These are phyloP conservation scores for Penicillium subrubescens DNA, from an alignment of 495 filamentous ascomycete species.

Conservation along the genomic window DNA sequence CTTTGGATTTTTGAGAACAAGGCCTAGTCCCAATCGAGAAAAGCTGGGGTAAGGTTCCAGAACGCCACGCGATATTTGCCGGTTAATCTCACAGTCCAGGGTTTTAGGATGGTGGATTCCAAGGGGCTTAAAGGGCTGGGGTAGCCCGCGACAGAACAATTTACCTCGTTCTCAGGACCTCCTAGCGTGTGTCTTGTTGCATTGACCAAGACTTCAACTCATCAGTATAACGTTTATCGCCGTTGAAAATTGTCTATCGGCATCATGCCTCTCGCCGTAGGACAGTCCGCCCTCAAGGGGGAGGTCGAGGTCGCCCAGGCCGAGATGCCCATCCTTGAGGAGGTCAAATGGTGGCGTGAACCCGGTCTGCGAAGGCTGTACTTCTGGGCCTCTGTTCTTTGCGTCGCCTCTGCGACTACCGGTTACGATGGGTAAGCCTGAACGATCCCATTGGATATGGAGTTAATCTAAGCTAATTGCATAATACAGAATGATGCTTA, in stretches of 20 bases:
- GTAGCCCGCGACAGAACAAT: neutral
- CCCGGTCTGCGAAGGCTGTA: conserved; percentile 64
- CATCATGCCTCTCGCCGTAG: conserved; percentile 19
- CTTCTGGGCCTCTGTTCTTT: conserved; percentile 54
- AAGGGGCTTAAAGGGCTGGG: conserved; percentile 10
- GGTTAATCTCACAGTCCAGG: conserved; percentile 8
- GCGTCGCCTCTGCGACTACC: conserved; percentile 64
- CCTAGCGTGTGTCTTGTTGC: neutral
- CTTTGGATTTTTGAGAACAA: neutral
- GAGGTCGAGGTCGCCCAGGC: conserved; percentile 44
- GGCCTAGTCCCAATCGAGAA: neutral
- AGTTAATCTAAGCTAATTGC: neutral
- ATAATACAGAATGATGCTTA: conserved; percentile 30
- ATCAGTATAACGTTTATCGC: neutral
- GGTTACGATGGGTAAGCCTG: conserved; percentile 59
- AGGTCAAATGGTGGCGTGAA: conserved; percentile 61
- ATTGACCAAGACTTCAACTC: neutral
- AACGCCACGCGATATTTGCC: conserved; percentile 6
- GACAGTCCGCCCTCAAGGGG: conserved; percentile 14
- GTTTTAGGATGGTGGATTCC: conserved; percentile 9
- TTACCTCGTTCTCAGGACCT: neutral
- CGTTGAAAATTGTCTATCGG: neutral
- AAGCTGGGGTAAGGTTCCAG: conserved; percentile 8
- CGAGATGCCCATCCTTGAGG: conserved; percentile 57
- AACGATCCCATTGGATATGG: neutral